phyloP scores from a whole-genome alignment of 106 monocot species.

The Dioscorea dumetorum region DNA sequence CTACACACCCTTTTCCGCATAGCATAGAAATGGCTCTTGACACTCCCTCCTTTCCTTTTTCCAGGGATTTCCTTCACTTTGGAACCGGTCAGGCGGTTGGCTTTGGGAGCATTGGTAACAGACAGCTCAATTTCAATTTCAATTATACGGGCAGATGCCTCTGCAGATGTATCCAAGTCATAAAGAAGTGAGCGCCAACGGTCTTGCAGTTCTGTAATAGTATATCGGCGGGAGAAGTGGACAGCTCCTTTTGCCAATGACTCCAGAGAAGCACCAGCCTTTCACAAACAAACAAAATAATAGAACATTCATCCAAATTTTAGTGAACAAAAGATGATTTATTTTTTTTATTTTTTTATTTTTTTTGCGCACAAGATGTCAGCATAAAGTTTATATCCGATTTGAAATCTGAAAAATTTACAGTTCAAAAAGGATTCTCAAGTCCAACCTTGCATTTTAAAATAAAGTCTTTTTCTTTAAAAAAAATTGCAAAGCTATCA shows the following conservation, averaged over 20 bases:
- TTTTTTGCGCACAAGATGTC: too few relatives aligned
- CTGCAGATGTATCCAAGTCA: constrained; percentile 41
- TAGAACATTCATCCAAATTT: too few relatives aligned
- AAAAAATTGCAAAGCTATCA: too few relatives aligned
- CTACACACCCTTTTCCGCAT: constrained; percentile 61
- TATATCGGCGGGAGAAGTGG: constrained; percentile 60
- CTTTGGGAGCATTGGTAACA: constrained; percentile 26
- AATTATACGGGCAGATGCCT: constrained; percentile 61
- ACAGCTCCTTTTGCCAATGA: constrained; percentile 97
- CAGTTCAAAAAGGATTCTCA: too few relatives aligned
- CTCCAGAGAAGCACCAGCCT: constrained; percentile 95
- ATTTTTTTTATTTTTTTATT: too few relatives aligned
- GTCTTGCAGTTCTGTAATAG: constrained; percentile 62
- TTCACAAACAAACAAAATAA: not conserved
- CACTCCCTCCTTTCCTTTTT: constrained; percentile 46
- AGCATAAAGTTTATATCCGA: too few relatives aligned
- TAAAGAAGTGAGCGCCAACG: constrained; percentile 74
- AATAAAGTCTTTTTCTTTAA: too few relatives aligned
- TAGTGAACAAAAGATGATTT: too few relatives aligned
- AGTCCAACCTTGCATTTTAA: too few relatives aligned
- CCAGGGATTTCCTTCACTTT: constrained; percentile 37
- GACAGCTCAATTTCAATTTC: constrained; percentile 24
- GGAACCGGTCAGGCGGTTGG: constrained; percentile 19
- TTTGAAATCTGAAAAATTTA: too few relatives aligned
- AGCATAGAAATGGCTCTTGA: constrained; percentile 59